These are phyloP conservation scores for Leccinum rimulosum DNA, from an alignment of 768 basidiomycete species.

Conservation along the genomic window DNA sequence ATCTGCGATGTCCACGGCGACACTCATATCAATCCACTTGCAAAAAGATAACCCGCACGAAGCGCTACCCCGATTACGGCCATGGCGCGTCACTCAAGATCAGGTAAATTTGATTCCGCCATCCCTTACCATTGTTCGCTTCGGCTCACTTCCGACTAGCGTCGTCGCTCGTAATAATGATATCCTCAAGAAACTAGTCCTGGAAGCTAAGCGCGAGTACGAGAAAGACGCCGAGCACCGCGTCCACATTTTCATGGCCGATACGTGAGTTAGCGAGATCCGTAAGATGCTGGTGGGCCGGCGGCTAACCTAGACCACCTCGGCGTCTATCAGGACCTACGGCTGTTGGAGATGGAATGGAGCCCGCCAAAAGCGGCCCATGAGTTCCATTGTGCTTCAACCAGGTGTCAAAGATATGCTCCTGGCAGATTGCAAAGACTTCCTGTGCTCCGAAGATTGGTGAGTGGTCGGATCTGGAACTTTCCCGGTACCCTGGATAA, in stretches of 20 bases:
- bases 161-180: constrained; percentile 88
- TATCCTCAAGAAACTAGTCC: constrained; percentile 80
- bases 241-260: constrained; percentile 86
- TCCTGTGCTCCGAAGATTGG: constrained; percentile 83
- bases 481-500: constrained; percentile 19
- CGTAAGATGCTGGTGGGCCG: constrained; percentile 2
- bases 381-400: constrained; percentile 90
- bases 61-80: constrained; percentile 75
- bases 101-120: constrained; percentile 44
- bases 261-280: constrained; percentile 59
- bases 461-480: constrained; percentile 38
- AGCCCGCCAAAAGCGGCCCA: constrained; percentile 82
- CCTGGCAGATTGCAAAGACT: constrained; percentile 81
- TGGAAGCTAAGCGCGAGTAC: constrained; percentile 85
- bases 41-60: constrained; percentile 73
- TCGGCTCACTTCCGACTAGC: constrained; percentile 36
- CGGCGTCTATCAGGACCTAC: constrained; percentile 48
- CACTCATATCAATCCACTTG: constrained; percentile 15
- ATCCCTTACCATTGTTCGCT: constrained; percentile 15
- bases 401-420: constrained; percentile 92
- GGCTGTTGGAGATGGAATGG: constrained; percentile 88
- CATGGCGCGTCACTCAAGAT: constrained; percentile 75
- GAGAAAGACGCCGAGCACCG: constrained; percentile 90
- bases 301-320: not conserved
- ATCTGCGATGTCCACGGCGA: constrained; percentile 17